Evolutionary conservation across 106 monocot species (phyloP), one percentile per base, ranked within the genome.

Genomic region (Dendrobium officinale): DNA sequence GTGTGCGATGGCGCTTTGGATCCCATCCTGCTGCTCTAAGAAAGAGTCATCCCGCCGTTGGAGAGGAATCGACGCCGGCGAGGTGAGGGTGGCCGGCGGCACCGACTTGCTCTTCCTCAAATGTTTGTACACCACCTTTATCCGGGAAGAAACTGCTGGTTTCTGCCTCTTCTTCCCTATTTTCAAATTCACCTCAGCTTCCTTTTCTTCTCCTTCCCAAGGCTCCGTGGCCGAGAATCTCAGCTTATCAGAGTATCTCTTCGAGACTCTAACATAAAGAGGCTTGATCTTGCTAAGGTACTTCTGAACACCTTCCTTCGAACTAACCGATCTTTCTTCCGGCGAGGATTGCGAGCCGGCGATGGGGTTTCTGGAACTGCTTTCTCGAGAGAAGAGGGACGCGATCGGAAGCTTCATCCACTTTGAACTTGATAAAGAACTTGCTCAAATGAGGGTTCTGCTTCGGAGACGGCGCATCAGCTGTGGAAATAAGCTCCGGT

Each of bases 1-100:
- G 85, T 94, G 94, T 0, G 91, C 91, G 47, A 94, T 94, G 86
- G 94, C 94, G 82, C 94, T 86, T 78, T 91, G 94, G 56, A 94
- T 94, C 19, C 94, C 94, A 67, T 94, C 94, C 80, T 94, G 79
- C 78, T 85, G 89, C 81, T 84, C 89, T 27, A 94, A 40, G 51
- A 94, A 81, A 42, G 94, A 94, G 78, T 94, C 94, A 31, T 94
- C 93, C 41, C 90, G 75, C 49, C 88, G 67, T 80, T 77, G 74
- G 13, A 13, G 51, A 10, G 51, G 10, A 51, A 51, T 51, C 3
- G 51, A 13, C 3, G 15, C 51, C 51, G 51, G 51, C 51, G 51
- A 51, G 13, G 51, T 51, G 51, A 51, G 13, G 51, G 10, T 51
- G 15, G 51, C 2, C 75, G 37, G 19, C 51, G 67, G 41, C 2